Evolutionary conservation across 208 protist genomes (phyloP).

Genomic region (Acanthamoeba royreba): DNA sequence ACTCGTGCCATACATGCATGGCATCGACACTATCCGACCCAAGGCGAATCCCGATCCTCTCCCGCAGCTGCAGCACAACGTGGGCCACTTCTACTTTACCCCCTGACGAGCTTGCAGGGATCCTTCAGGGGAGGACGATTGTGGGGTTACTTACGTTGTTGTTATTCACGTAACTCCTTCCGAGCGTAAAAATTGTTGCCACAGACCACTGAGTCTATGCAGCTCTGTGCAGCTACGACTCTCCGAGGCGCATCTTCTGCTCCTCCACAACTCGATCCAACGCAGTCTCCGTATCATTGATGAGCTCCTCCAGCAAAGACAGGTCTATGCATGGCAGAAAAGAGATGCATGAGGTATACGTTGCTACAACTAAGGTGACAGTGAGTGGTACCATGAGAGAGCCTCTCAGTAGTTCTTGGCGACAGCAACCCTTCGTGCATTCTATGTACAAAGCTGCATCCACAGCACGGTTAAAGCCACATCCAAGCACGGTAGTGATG

Average conservation of each 20-base stretch:
- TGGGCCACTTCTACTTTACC: slow-evolving; percentile 5
- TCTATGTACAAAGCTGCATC: background rate
- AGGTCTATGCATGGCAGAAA: background rate
- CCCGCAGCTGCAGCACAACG: background rate
- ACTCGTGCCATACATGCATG: slow-evolving; percentile 27
- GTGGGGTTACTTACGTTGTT: no score
- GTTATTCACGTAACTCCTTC: no score
- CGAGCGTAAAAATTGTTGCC: no score
- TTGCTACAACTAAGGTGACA: background rate
- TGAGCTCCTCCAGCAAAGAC: background rate
- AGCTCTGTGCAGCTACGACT: no score
- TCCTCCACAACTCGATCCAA: background rate
- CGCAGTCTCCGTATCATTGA: background rate
- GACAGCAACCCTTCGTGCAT: background rate
- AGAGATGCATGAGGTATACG: background rate
- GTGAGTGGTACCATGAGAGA: background rate
- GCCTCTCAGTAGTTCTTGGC: background rate
- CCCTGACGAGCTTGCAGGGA: no score
- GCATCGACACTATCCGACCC: background rate
- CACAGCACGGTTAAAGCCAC: background rate
- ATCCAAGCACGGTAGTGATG: no score
- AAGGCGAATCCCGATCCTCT: background rate
- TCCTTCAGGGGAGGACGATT: no score
- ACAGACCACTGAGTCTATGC: no score
- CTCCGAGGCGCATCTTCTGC: no score